phyloP scores from a whole-genome alignment of 805 yeast genomes.

The Jamesozyma lodderae region DNA sequence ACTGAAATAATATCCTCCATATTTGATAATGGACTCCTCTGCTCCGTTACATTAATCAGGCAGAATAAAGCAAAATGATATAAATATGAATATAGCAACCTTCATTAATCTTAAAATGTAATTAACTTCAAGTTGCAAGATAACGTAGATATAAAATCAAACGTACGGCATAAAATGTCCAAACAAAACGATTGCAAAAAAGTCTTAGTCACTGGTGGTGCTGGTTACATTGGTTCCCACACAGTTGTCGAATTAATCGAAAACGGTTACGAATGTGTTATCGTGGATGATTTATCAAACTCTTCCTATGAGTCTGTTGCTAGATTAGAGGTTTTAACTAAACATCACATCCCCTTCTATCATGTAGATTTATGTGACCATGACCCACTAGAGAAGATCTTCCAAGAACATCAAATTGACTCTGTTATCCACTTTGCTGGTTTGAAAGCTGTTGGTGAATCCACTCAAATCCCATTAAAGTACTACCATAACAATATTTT shows the following conservation, averaged over 20 bases:
- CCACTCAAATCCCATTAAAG: slow-evolving; percentile 53
- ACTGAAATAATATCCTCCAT: no score
- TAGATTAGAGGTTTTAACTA: slow-evolving; percentile 46
- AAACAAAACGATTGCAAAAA: slow-evolving; percentile 17
- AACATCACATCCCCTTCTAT: slow-evolving; percentile 43
- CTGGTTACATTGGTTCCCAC: slow-evolving; percentile 82
- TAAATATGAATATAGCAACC: no score
- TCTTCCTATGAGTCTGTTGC: slow-evolving; percentile 59
- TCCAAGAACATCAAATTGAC: slow-evolving; percentile 39
- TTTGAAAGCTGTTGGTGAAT: slow-evolving; percentile 75
- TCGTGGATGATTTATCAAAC: slow-evolving; percentile 61
- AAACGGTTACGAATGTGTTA: slow-evolving; percentile 59
- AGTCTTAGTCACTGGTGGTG: slow-evolving; percentile 75
- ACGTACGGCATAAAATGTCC: slow-evolving; percentile 1
- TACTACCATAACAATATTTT: slow-evolving; percentile 62
- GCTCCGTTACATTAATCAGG: no score
- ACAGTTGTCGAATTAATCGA: slow-evolving; percentile 56
- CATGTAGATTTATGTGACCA: slow-evolving; percentile 49
- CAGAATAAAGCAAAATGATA: no score
- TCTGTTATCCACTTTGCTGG: slow-evolving; percentile 77
- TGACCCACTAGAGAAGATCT: slow-evolving; percentile 40
- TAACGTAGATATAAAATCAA: neutral
- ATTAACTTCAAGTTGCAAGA: neutral
- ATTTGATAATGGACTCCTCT: no score
- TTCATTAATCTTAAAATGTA: no score